Evolutionary conservation across 23 red algal species (phyloP).

Genomic region (Agarophyton chilense): DNA sequence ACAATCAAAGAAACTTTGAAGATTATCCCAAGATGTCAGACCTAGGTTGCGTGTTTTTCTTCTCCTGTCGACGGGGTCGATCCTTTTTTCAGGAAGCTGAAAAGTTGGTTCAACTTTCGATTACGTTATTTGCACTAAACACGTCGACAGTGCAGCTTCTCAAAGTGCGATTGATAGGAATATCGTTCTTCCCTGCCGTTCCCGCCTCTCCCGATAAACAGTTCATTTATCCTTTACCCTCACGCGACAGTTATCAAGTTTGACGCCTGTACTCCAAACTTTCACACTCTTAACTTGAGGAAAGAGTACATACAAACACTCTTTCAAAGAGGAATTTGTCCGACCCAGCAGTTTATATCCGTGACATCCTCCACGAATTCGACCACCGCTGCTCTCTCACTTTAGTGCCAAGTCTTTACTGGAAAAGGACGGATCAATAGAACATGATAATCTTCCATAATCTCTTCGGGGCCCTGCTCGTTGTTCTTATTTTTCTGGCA

Average conservation of each 20-base stretch:
- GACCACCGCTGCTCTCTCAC: too few species aligned
- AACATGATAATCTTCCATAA: background rate
- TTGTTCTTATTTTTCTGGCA: background rate
- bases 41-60: background rate
- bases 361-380: too few species aligned
- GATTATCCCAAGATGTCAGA: too few species aligned
- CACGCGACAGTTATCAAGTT: too few species aligned
- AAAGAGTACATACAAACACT: too few species aligned
- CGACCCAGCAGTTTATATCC: too few species aligned
- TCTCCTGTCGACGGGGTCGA: background rate
- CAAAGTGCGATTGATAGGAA: background rate
- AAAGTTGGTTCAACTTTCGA: background rate
- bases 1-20: background rate
- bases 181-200: background rate
- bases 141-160: background rate
- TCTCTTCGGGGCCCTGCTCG: background rate
- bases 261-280: too few species aligned
- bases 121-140: background rate
- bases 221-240: background rate
- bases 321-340: too few species aligned
- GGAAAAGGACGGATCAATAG: background rate
- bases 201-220: background rate
- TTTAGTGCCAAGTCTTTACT: background rate
- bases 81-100: background rate
- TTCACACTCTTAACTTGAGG: too few species aligned